Percentiles rank a stretch among this genome's conserved stretches.
Evolutionary conservation across 805 yeast genomes (phyloP).

Genomic region (Schwanniomyces pseudopolymorphus): DNA sequence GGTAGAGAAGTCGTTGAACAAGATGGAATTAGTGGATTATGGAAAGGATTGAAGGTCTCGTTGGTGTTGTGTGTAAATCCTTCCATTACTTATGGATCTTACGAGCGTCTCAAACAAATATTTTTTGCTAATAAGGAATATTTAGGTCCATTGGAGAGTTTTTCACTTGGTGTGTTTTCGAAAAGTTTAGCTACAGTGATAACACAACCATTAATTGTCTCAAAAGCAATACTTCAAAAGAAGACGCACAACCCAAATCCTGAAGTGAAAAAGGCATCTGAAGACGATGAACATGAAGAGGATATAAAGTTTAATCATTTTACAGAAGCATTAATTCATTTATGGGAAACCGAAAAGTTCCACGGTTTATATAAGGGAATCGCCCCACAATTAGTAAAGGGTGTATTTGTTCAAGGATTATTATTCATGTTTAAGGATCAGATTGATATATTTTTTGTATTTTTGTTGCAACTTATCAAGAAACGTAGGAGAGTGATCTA

Average conservation of each 20-base stretch:
- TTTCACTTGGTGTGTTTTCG: constrained; percentile 73
- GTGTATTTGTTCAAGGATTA: constrained; percentile 80
- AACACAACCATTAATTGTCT: constrained; percentile 83
- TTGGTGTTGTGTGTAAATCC: constrained; percentile 79
- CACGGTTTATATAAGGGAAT: constrained; percentile 75
- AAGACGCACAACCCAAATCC: constrained; percentile 27
- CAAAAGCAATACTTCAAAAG: constrained; percentile 78
- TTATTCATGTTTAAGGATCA: constrained; percentile 81
- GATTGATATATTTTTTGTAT: constrained; percentile 41
- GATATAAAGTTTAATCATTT: constrained; percentile 53
- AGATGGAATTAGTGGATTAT: constrained; percentile 70
- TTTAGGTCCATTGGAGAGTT: constrained; percentile 64
- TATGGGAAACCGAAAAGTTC: constrained; percentile 64
- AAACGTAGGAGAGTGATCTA: constrained; percentile 3
- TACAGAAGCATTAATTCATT: constrained; percentile 59
- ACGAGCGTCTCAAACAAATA: constrained; percentile 60
- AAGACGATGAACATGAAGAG: constrained; percentile 21
- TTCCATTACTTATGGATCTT: constrained; percentile 81
- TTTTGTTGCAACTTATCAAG: constrained; percentile 30
- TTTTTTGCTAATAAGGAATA: constrained; percentile 43
- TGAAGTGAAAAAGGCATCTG: constrained; percentile 20
- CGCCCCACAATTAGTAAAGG: constrained; percentile 77
- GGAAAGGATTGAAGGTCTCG: constrained; percentile 84
- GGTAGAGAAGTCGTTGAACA: constrained; percentile 51
- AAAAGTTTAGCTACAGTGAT: constrained; percentile 76